Percentiles rank a stretch among this genome's conserved stretches.
Evolutionary conservation across 495 filamentous ascomycete genomes (phyloP).

Genomic region (Tuber aestivum): DNA sequence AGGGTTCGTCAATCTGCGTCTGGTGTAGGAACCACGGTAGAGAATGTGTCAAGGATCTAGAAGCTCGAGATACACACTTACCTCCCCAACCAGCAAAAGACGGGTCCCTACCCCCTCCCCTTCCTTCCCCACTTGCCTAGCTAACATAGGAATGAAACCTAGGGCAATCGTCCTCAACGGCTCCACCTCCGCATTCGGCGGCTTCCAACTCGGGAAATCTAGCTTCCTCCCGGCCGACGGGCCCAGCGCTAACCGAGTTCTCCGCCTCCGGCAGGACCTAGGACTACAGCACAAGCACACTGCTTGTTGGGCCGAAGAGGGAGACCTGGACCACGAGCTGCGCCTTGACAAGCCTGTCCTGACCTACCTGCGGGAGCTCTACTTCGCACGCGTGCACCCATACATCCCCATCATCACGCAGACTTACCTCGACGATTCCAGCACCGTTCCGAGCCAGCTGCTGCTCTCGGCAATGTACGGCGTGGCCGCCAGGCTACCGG

Average conservation of each 20-base stretch:
- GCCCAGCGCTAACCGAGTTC: slow-evolving; percentile 20
- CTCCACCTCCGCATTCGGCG: slow-evolving; percentile 31
- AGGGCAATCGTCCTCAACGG: slow-evolving; percentile 32
- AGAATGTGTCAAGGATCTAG: slow-evolving; percentile 31
- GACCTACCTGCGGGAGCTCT: slow-evolving; percentile 20
- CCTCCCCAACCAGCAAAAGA: slow-evolving; percentile 28
- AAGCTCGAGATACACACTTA: slow-evolving; percentile 18
- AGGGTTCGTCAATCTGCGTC: slow-evolving; percentile 27
- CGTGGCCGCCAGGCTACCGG: slow-evolving; percentile 31
- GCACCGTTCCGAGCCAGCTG: slow-evolving; percentile 10
- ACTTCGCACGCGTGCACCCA: slow-evolving; percentile 28
- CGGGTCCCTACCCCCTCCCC: slow-evolving; percentile 15
- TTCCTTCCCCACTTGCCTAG: neutral
- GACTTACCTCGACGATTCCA: slow-evolving; percentile 19
- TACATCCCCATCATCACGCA: slow-evolving; percentile 34
- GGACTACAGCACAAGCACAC: slow-evolving; percentile 26
- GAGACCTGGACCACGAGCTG: slow-evolving; percentile 25
- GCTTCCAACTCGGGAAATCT: slow-evolving; percentile 29
- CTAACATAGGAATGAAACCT: neutral
- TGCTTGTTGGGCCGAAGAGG: slow-evolving; percentile 18
- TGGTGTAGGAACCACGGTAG: slow-evolving; percentile 30
- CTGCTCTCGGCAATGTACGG: slow-evolving; percentile 36
- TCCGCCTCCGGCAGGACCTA: slow-evolving; percentile 30
- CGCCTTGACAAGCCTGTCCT: slow-evolving; percentile 26
- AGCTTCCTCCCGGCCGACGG: slow-evolving; percentile 20